Evolutionary conservation across 2,329 filamentous ascomycete genomes (phyloP).

Genomic region (Chrysosporium queenslandicum): DNA sequence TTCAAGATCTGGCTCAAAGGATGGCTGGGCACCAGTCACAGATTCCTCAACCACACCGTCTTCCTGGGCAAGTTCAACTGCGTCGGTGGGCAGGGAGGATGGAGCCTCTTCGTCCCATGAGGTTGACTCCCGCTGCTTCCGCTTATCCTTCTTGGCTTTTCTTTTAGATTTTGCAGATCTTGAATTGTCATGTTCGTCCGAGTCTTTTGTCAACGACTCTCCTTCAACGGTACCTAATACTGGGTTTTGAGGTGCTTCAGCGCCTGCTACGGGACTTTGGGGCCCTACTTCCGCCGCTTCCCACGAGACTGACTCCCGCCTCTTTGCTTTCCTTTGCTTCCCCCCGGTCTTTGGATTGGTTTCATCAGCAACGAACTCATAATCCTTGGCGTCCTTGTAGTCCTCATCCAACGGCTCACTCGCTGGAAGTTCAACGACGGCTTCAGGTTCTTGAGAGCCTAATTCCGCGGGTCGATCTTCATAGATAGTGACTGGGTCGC

Average conservation of each 20-base stretch:
- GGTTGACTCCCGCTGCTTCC: conserved; percentile 20
- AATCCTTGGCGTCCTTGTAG: not conserved
- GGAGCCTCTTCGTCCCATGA: conserved; percentile 13
- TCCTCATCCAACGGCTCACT: not conserved
- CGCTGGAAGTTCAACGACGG: not conserved
- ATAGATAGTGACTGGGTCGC: not conserved
- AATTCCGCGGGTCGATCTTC: not conserved
- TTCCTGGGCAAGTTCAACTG: not conserved
- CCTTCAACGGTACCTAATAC: not conserved
- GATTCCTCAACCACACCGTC: not conserved
- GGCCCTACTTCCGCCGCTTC: not conserved
- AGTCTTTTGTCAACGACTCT: conserved; percentile 17
- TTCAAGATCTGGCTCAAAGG: conserved; percentile 18
- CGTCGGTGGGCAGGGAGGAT: not conserved
- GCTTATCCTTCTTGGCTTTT: conserved; percentile 37
- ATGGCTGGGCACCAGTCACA: conserved; percentile 13
- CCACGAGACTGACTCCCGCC: not conserved
- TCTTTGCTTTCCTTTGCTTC: conserved; percentile 8
- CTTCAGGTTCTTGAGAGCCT: not conserved
- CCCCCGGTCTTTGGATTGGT: not conserved
- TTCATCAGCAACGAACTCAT: not conserved
- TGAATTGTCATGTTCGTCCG: conserved; percentile 12
- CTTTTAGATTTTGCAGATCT: conserved; percentile 23
- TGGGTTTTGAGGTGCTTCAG: not conserved
- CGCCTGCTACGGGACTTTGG: not conserved